A percentile compares a stretch with the other conserved stretches of the same genome.
These are phyloP conservation scores for Eucalyptus fibrosa DNA, from an alignment of 345 rosid genomes.

Conservation along the genomic window DNA sequence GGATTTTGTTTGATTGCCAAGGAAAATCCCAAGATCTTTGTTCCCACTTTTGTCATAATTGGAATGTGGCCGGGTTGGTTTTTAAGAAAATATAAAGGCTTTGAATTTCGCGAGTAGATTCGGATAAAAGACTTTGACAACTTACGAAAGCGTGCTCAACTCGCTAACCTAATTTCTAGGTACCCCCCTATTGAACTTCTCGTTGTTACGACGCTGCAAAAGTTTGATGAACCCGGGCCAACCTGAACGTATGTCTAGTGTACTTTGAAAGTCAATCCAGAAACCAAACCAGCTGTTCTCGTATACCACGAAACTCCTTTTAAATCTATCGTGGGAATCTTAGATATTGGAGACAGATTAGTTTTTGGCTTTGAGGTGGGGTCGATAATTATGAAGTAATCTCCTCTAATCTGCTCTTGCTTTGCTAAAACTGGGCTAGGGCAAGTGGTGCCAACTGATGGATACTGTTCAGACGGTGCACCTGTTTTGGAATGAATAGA, in stretches of 20 bases:
- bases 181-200: background rate
- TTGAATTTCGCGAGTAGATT: background rate
- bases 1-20: slow-evolving; percentile 30
- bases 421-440: background rate
- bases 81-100: background rate
- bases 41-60: slow-evolving; percentile 3
- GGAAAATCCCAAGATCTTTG: slow-evolving; percentile 18
- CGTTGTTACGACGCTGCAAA: background rate
- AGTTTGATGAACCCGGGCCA: background rate
- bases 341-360: background rate
- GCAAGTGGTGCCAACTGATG: background rate
- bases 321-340: background rate
- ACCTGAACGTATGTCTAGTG: background rate
- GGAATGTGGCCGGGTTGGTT: background rate
- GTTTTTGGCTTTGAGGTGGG: background rate
- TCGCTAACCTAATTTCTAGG: background rate
- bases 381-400: background rate
- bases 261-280: background rate
- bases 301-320: background rate
- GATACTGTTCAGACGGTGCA: background rate
- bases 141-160: background rate
- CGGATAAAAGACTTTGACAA: background rate
- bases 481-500: background rate
- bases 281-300: background rate
- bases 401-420: background rate